Evolutionary conservation across 139 green algal genomes (phyloP).

Genomic region (Trebouxia sp.): DNA sequence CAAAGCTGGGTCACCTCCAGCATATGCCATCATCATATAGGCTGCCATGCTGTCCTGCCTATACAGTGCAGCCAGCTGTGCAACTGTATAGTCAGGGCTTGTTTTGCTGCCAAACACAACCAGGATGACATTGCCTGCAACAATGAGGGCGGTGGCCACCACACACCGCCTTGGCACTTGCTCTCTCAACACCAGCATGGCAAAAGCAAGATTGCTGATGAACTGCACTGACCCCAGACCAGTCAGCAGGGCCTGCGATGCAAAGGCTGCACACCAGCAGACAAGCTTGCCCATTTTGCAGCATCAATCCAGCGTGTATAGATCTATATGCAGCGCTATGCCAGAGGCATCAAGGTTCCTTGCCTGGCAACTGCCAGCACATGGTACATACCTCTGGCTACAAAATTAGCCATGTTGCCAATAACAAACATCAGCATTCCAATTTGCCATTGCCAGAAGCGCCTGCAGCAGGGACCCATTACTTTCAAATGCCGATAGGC

Average conservation of each 20-base stretch:
- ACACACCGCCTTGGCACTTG: slow-evolving; percentile 58
- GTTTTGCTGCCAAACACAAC: slow-evolving; percentile 81
- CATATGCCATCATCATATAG: slow-evolving; percentile 27
- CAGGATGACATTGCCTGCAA: slow-evolving; percentile 79
- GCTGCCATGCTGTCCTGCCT: neutral
- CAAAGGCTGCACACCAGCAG: slow-evolving; percentile 62
- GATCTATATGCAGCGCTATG: too few relatives aligned
- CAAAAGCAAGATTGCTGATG: slow-evolving; percentile 85
- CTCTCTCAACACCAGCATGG: slow-evolving; percentile 77
- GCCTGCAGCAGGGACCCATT: slow-evolving; percentile 31
- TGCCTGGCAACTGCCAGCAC: too few relatives aligned
- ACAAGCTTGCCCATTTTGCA: too few relatives aligned
- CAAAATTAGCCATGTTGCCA: slow-evolving; percentile 81
- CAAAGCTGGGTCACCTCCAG: too few relatives aligned
- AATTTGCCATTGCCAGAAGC: slow-evolving; percentile 65
- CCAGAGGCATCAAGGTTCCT: too few relatives aligned
- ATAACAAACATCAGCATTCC: slow-evolving; percentile 69
- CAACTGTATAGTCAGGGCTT: neutral
- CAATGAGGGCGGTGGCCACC: slow-evolving; percentile 72
- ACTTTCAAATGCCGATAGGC: too few relatives aligned
- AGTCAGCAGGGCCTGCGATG: slow-evolving; percentile 82
- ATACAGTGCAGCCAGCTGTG: slow-evolving; percentile 20
- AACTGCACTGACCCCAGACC: slow-evolving; percentile 87
- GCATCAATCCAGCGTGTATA: too few relatives aligned
- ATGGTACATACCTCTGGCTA: slow-evolving; percentile 64